Percentiles rank a stretch among this genome's conserved stretches.
Conservation (phyloP, 2,329 filamentous ascomycete genomes). For the Chrysoporthe deuterocubensis region DNA sequence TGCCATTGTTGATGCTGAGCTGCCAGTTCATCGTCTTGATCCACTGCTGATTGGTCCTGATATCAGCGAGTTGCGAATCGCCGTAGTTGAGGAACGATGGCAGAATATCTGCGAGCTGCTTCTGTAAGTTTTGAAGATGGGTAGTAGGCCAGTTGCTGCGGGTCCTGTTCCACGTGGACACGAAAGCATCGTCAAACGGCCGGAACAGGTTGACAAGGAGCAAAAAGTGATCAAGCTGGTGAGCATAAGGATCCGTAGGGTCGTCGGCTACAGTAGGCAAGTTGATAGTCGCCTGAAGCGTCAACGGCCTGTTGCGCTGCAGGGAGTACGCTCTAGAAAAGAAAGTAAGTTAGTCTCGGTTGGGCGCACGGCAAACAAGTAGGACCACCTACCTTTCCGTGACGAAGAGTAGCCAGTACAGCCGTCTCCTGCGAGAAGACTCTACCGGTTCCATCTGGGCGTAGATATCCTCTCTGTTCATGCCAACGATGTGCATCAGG, state of each 20-base stretch:
- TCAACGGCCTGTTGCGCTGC: constrained; percentile 70
- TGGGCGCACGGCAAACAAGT: background rate
- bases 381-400: constrained; percentile 64
- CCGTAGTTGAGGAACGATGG: constrained; percentile 55
- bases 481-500: constrained; percentile 62
- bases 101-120: constrained; percentile 62
- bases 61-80: constrained; percentile 59
- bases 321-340: constrained; percentile 68
- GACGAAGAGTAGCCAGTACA: constrained; percentile 76
- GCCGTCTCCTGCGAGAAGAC: constrained; percentile 63
- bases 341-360: constrained; percentile 30
- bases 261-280: constrained; percentile 67
- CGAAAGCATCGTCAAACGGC: constrained; percentile 68
- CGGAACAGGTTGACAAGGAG: constrained; percentile 66
- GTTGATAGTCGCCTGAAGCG: constrained; percentile 70
- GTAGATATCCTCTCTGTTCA: constrained; percentile 69
- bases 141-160: constrained; percentile 59
- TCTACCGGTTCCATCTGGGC: constrained; percentile 62
- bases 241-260: constrained; percentile 56
- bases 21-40: constrained; percentile 68
- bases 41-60: constrained; percentile 66
- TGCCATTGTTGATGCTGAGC: constrained; percentile 59
- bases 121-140: constrained; percentile 63
- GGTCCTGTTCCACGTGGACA: constrained; percentile 69
- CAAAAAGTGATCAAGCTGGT: constrained; percentile 60